phyloP scores from a whole-genome alignment of 2,329 filamentous ascomycete genomes.

The Raffaelea albimanens region DNA sequence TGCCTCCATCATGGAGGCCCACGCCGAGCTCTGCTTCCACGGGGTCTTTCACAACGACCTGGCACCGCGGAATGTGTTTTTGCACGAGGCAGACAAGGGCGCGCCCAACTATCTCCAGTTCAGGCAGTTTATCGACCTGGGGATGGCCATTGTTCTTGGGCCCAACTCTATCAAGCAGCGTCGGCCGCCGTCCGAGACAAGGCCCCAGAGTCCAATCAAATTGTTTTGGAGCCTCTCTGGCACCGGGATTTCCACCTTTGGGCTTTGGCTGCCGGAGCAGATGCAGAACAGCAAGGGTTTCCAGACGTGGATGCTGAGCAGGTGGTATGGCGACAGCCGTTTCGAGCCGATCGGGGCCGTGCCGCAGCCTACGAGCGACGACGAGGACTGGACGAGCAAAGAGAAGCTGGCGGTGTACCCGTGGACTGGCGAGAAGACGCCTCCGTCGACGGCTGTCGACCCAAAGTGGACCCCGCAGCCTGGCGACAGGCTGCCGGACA shows the following conservation, averaged over 20 bases:
- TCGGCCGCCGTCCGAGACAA: slow-evolving; percentile 2
- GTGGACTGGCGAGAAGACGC: slow-evolving; percentile 1
- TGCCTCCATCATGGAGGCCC: slow-evolving; percentile 9
- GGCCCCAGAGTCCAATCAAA: slow-evolving; percentile 10
- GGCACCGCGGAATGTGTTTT: slow-evolving; percentile 12
- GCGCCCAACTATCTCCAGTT: neutral
- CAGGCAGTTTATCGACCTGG: slow-evolving; percentile 12
- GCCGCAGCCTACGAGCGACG: slow-evolving; percentile 1
- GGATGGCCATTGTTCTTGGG: slow-evolving; percentile 10
- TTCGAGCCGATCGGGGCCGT: slow-evolving; percentile 8
- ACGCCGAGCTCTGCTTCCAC: slow-evolving; percentile 8
- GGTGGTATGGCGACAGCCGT: slow-evolving; percentile 11
- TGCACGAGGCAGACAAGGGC: neutral
- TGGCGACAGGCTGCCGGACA: no score
- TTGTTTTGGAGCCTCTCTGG: slow-evolving; percentile 12
- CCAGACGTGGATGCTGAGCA: slow-evolving; percentile 10
- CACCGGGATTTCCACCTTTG: slow-evolving; percentile 11
- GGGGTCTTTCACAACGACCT: slow-evolving; percentile 12
- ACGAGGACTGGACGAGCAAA: slow-evolving; percentile 4
- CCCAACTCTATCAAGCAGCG: neutral
- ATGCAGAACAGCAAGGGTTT: slow-evolving; percentile 8
- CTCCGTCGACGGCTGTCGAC: no score
- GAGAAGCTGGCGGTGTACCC: neutral
- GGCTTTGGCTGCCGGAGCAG: slow-evolving; percentile 10
- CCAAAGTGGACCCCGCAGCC: no score